Evolutionary conservation across 257 asterid genomes (phyloP).

Genomic region (Solanum clarkiae): DNA sequence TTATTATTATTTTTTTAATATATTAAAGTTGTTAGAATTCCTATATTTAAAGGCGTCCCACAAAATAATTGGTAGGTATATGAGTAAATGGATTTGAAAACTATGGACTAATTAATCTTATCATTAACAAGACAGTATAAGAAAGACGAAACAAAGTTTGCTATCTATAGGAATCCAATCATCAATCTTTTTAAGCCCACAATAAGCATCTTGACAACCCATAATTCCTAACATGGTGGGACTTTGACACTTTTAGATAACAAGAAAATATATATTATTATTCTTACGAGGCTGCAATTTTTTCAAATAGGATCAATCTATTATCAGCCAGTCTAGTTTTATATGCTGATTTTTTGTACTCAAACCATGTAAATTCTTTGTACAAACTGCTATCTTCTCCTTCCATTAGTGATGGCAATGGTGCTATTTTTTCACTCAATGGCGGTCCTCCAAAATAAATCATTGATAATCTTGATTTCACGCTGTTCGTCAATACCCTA

Average conservation of each 20-base stretch:
- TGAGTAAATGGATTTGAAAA: not conserved
- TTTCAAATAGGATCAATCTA: conserved; percentile 45
- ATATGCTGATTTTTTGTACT: conserved; percentile 40
- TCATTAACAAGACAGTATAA: not conserved
- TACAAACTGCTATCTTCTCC: conserved; percentile 52
- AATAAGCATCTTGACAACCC: not conserved
- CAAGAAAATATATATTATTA: not conserved
- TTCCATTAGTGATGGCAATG: conserved; percentile 39
- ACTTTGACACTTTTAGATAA: not conserved
- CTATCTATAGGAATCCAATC: not conserved
- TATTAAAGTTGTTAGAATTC: not conserved
- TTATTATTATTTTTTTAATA: not conserved
- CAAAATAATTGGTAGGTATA: not conserved
- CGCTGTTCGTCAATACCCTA: conserved; percentile 38
- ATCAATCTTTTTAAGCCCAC: not conserved
- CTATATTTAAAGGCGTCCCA: not conserved
- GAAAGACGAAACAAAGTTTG: not conserved
- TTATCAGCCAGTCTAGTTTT: conserved; percentile 44
- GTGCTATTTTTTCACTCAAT: conserved; percentile 50
- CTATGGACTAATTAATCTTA: not conserved
- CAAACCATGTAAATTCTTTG: conserved; percentile 64
- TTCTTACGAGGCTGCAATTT: conserved; percentile 37
- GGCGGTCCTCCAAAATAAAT: conserved; percentile 66
- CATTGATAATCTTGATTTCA: conserved; percentile 43
- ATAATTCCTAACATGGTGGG: not conserved